These are phyloP conservation scores for Rhytidhysteron rufulum DNA, from an alignment of 2,329 filamentous ascomycete species.

Conservation along the genomic window DNA sequence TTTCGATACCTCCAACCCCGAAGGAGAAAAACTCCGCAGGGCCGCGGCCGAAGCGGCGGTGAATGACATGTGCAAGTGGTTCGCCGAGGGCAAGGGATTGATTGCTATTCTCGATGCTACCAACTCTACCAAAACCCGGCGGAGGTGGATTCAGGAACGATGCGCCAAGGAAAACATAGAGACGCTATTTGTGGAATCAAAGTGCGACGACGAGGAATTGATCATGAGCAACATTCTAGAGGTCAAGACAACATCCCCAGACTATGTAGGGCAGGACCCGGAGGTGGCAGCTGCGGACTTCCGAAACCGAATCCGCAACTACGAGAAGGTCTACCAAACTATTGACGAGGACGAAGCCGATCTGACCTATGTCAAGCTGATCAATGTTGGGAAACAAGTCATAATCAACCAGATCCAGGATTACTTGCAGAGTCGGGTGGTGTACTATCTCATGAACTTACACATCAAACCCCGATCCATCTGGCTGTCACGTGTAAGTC, in stretches of 20 bases:
- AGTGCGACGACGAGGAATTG: conserved; percentile 90
- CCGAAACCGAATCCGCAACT: conserved; percentile 89
- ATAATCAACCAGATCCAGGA: conserved; percentile 98
- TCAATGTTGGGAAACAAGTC: conserved; percentile 91
- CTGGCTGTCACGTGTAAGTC: conserved; percentile 83
- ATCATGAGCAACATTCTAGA: conserved; percentile 99
- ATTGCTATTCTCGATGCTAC: conserved; percentile 96
- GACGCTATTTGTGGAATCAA: conserved; percentile 93
- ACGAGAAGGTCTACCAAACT: conserved; percentile 94
- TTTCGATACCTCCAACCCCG: conserved; percentile 85
- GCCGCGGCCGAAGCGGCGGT: conserved; percentile 90
- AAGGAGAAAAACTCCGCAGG: conserved; percentile 83
- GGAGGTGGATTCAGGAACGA: conserved; percentile 84
- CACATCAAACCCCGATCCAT: conserved; percentile 96
- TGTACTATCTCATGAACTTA: conserved; percentile 98
- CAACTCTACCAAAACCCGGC: conserved; percentile 86
- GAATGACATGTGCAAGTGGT: conserved; percentile 92
- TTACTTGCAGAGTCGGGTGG: conserved; percentile 91
- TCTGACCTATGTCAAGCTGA: conserved; percentile 94
- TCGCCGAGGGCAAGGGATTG: conserved; percentile 68
- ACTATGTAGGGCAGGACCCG: conserved; percentile 91
- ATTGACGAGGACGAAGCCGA: conserved; percentile 85
- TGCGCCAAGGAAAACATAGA: conserved; percentile 76
- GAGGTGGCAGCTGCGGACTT: conserved; percentile 90
- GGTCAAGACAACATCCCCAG: conserved; percentile 93